Base-by-base conservation (phyloP, 2,329 filamentous ascomycete genomes). In the Fusarium sp. region DNA sequence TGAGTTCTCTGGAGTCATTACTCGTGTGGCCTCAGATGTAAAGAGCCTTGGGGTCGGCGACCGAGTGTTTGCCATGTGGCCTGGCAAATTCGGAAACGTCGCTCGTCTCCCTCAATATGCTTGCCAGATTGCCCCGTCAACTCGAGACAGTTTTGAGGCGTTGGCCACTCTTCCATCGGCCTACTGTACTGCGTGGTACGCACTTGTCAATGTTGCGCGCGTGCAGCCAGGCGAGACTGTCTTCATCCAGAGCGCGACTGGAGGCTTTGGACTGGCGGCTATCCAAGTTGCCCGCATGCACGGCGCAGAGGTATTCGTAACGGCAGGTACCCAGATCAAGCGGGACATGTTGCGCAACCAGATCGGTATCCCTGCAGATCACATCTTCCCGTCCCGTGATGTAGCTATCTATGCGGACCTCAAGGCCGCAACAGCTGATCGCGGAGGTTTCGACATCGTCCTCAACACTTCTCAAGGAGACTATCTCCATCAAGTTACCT, bases 291-390 rank as follows among this genome's bases (percentile, higher is more conserved):
- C 65, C 44, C 45, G 70, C 48, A 37, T 56, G 3, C 23, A 58
- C 39, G 71, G 70, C 0, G 70, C 73, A 3, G 64, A 74, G 6
- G 64, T 80, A 7, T 78, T 74, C 33, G 70, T 67, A 4, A 80
- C 78, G 0, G 76, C 77, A 11, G 70, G 73, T 7, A 71, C 68
- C 7, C 27, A 71, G 19, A 72, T 72, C 22, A 79, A 80, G 61
- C 66, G 65, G 13, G 47, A 75, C n/a, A 33, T 46, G n/a, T 56
- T 79, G 4, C 63, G 65, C n/a, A 7, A 47, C 7, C 15, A 53
- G 62, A 76, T 72, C 41, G 67, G 68, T 9, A 74, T 80, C 17
- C 70, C 71, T 0, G 53, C 61, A n/a, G 59, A 66, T 6, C 75
- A 75, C 46, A 77, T 80, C 22, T 75, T 79, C 54, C 70, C 66